Percentiles rank a stretch among this genome's conserved stretches.
These are phyloP conservation scores for Periglandula ipomoeae DNA, from an alignment of 2,329 filamentous ascomycete genomes.

Conservation along the genomic window DNA sequence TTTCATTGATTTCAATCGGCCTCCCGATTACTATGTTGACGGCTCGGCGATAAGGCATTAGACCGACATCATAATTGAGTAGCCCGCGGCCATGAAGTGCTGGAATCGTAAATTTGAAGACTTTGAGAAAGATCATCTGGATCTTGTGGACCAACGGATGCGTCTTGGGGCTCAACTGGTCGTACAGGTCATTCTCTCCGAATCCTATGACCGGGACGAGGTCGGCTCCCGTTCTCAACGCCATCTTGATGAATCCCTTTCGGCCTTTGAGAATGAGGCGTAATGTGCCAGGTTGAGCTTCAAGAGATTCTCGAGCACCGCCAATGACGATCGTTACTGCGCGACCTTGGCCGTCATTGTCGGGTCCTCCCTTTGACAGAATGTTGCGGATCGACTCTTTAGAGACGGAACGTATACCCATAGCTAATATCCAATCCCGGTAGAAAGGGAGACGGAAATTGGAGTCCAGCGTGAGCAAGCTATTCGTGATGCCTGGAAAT, in stretches of 20 bases:
- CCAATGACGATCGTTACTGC: slow-evolving; percentile 94
- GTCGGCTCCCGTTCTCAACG: slow-evolving; percentile 84
- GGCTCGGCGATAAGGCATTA: slow-evolving; percentile 86
- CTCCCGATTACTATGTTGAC: slow-evolving; percentile 84
- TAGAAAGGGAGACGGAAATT: slow-evolving; percentile 95
- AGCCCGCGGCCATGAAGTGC: slow-evolving; percentile 84
- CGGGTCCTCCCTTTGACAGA: slow-evolving; percentile 66
- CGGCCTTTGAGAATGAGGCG: slow-evolving; percentile 72
- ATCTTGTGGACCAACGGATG: slow-evolving; percentile 73
- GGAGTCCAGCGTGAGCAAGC: slow-evolving; percentile 82
- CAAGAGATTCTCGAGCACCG: slow-evolving; percentile 83
- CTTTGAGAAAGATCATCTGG: slow-evolving; percentile 76
- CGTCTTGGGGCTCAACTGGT: slow-evolving; percentile 68
- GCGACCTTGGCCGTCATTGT: slow-evolving; percentile 81
- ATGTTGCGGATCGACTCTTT: slow-evolving; percentile 87
- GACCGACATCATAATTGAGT: slow-evolving; percentile 94
- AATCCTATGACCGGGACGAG: slow-evolving; percentile 88
- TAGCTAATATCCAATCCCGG: slow-evolving; percentile 82
- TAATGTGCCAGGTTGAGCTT: slow-evolving; percentile 70
- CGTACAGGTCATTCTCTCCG: slow-evolving; percentile 93
- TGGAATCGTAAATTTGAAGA: slow-evolving; percentile 87
- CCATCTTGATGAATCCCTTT: slow-evolving; percentile 91
- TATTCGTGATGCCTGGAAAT: slow-evolving; percentile 94
- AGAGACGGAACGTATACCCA: slow-evolving; percentile 83
- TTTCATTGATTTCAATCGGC: slow-evolving; percentile 62